Evolutionary conservation across 2,329 filamentous ascomycete species (phyloP), one percentile per base, ranked within the genome.

Genomic region (Colletotrichum echinochloae): DNA sequence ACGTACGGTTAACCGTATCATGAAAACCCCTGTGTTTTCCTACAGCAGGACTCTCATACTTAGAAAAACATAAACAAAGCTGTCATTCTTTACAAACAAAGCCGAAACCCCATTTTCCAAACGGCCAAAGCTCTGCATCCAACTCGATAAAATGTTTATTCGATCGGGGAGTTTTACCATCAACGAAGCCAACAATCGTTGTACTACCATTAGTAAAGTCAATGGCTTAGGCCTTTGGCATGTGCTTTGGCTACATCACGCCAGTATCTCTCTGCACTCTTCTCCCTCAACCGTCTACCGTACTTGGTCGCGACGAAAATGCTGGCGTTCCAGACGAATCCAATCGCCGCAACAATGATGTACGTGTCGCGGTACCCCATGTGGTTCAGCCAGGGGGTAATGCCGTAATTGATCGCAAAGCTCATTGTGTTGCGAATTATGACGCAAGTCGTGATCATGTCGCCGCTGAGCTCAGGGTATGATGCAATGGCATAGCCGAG

Each of bases 221-320:
- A 74, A 54, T 74, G 73, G 48, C 68, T 64, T 11, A 75, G 37
- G 23, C 74, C 74, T 60, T 75, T 75, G 3, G 65, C 67, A 20
- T 70, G 69, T 1, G 74, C 74, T 39, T 65, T 59, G 57, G 78
- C 77, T 2, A 83, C 81, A 72, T 81, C 82, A 41, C 76, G 77
- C 70, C 76, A 79, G 72, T 83, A 84, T 62, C 78, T 76, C 30
- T 54, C 72, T 9, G 80, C 81, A 18, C 78, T 82, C 72, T 71
- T 79, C 61, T 79, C 79, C 66, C 82, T 78, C 74, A 85, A 75
- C 9, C 70, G 71, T 70, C 85, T 86, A 2, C 86, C 86, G 72
- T 79, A 87, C 73, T 79, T 83, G 12, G 86, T 80, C 76, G 88
- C 83, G 3, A 81, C 56, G 20, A 86, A 79, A 74, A 83, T 77